Percentiles rank a stretch among this genome's conserved stretches.
Evolutionary conservation across 1,139 yeast genomes (phyloP).

Genomic region (Diutina ranongensis): DNA sequence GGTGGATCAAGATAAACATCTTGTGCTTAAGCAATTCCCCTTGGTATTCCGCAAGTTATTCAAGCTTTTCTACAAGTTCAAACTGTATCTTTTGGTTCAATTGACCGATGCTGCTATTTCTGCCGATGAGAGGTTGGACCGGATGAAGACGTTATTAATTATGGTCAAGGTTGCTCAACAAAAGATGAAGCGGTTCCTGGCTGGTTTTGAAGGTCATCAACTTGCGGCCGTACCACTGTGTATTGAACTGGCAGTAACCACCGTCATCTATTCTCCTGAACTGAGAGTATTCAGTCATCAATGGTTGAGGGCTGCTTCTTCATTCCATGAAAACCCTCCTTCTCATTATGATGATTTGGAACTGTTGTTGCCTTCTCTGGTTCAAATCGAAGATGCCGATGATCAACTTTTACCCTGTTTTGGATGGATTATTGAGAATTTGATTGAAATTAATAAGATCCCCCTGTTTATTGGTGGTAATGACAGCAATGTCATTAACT

Average conservation of each 20-base stretch:
- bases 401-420: conserved; percentile 59
- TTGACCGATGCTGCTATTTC: conserved; percentile 48
- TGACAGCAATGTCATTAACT: conserved; percentile 17
- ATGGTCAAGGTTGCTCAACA: conserved; percentile 56
- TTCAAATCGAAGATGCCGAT: conserved; percentile 18
- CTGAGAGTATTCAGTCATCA: conserved; percentile 54
- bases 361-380: conserved; percentile 24
- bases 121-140: conserved; percentile 49
- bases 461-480: conserved; percentile 20
- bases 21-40: conserved; percentile 50
- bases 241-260: conserved; percentile 68
- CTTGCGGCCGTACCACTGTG: conserved; percentile 60
- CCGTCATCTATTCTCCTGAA: conserved; percentile 73
- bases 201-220: conserved; percentile 32
- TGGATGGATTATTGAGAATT: conserved; percentile 48
- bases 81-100: conserved; percentile 53
- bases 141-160: conserved; percentile 61
- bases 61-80: conserved; percentile 56
- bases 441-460: conserved; percentile 25
- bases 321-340: conserved; percentile 14
- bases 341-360: conserved; percentile 18
- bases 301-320: conserved; percentile 48
- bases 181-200: conserved; percentile 59
- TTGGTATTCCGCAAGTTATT: conserved; percentile 56
- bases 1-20: conserved; percentile 26